Percentiles rank a stretch among this genome's conserved stretches.
phyloP scores from a whole-genome alignment of 2,329 filamentous ascomycete genomes.

The Alternaria angustiovoidea region DNA sequence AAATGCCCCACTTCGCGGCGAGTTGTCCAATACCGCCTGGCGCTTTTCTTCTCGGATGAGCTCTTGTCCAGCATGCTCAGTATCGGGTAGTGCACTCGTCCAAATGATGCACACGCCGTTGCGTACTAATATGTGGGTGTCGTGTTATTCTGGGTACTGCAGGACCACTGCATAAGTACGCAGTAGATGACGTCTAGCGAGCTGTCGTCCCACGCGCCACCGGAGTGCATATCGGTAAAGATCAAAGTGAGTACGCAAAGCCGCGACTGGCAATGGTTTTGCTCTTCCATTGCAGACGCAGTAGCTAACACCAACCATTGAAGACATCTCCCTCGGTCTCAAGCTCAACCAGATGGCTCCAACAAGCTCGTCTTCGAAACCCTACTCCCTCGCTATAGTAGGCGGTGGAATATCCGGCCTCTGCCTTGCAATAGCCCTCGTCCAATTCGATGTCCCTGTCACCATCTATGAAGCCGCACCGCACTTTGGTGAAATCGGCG shows the following conservation, averaged over 20 bases:
- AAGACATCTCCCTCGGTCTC: not conserved
- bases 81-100: conserved; percentile 3
- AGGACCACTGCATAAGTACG: not conserved
- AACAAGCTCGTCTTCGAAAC: conserved; percentile 33
- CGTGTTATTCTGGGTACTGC: not conserved
- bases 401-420: conserved; percentile 68
- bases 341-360: conserved; percentile 27
- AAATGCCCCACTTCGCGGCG: conserved; percentile 2
- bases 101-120: not conserved
- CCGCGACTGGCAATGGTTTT: conserved; percentile 6
- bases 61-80: not conserved
- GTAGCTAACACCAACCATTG: not conserved
- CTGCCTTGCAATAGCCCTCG: conserved; percentile 62
- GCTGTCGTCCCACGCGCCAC: conserved; percentile 21
- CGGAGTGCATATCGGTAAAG: conserved; percentile 23
- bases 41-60: not conserved
- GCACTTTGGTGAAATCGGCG: conserved; percentile 65
- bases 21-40: not conserved
- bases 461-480: conserved; percentile 65
- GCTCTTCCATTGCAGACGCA: not conserved
- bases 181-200: not conserved
- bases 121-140: not conserved
- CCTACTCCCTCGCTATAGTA: conserved; percentile 63
- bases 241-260: conserved; percentile 16
- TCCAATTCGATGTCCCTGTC: conserved; percentile 56